Evolutionary conservation across 305 asterid genomes (phyloP), one percentile per base, ranked within the genome.

Genomic region (Fraxinus nigra): DNA sequence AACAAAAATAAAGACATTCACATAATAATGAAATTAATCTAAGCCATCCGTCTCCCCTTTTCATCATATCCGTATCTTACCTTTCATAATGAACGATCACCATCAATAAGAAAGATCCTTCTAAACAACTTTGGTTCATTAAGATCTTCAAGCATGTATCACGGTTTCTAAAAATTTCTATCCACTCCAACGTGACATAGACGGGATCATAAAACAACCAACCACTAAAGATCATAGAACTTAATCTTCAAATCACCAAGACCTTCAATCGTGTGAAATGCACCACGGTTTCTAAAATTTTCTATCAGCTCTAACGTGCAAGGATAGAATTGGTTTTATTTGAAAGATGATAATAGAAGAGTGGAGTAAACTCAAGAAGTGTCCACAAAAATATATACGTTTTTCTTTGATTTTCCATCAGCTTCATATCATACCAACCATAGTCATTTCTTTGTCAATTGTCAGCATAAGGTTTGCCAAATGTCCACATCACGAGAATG

Each of bases 401-500:
- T 24, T 65, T 65, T 65, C 34, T 26, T 65, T 65, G 20, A 67
- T 11, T 20, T 22, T 28, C 35, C 74, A 67, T 67, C 37, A 28
- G 7, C 20, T 26, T 65, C 37, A 65, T 26, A 10, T 65, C 73
- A 65, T 28, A 28, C 74, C 74, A 67, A 28, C 74, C 74, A 67
- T 26, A 1, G 38, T 28, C 72, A 72, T 82, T 76, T 87, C 84
- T 33, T 76, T 84, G 86, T 86, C 90, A 82, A 73, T 82, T 85
- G 85, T 87, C 82, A 89, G 79, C 86, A 77, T 79, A 84, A 85
- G 87, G 84, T 82, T 76, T 80, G 30, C 76, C 87, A 72, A 74
- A 84, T 79, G 88, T 85, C 92, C 56, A 83, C 78, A 84, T 87
- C 90, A 85, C 87, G 88, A 87, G 86, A 87, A 85, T 77, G 86